Evolutionary conservation across 345 rosid genomes (phyloP).

Genomic region (Gossypium australe): DNA sequence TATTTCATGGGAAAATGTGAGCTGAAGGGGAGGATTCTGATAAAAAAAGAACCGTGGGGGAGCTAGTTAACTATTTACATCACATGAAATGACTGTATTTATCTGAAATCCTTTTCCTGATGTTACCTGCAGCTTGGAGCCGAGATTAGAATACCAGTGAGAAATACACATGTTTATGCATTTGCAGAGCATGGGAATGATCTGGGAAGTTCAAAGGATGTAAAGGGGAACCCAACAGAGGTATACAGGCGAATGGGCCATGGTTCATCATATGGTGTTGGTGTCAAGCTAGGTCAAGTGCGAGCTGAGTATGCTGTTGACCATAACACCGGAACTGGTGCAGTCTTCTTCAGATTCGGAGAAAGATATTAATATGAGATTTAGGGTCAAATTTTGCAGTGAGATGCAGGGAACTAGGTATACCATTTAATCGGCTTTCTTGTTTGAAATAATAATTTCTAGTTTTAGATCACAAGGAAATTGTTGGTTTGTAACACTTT

Average conservation of each 20-base stretch:
- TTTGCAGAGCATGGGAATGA: conserved; percentile 97
- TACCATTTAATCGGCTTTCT: conserved; percentile 2
- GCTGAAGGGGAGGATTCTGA: not conserved
- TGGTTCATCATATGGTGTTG: conserved; percentile 89
- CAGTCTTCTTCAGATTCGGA: conserved; percentile 89
- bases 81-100: not conserved
- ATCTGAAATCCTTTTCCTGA: conserved; percentile 2
- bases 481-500: not conserved
- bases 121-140: conserved; percentile 70
- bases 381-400: not conserved
- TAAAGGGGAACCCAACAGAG: conserved; percentile 95
- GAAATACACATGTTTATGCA: conserved; percentile 71
- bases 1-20: not conserved
- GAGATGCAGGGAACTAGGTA: conserved; percentile 11
- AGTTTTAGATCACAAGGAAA: not conserved
- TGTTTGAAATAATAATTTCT: conserved; percentile 9
- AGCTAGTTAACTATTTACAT: not conserved
- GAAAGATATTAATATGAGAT: conserved; percentile 62
- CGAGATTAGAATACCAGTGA: conserved; percentile 83
- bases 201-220: conserved; percentile 89
- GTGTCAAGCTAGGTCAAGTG: conserved; percentile 81
- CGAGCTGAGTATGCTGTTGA: conserved; percentile 96
- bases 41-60: not conserved
- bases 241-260: conserved; percentile 88
- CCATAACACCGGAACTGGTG: conserved; percentile 83